These are phyloP conservation scores for Byssochlamys sp. DNA, from an alignment of 2,329 filamentous ascomycete genomes.

Conservation along the genomic window DNA sequence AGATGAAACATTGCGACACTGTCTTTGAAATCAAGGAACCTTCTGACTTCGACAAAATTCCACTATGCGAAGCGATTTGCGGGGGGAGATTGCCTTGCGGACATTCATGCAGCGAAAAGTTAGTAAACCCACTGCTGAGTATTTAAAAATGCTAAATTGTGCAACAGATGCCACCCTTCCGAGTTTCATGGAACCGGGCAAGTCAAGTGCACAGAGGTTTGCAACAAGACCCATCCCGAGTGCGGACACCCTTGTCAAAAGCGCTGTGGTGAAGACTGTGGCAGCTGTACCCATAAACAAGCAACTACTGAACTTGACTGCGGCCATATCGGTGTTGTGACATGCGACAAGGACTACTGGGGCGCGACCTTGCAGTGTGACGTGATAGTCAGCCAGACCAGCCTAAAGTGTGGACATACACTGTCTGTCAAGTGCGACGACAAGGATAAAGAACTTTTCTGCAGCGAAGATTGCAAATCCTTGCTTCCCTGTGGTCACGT, in stretches of 20 bases:
- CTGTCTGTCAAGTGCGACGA: conserved; percentile 9
- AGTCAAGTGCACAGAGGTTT: conserved; percentile 10
- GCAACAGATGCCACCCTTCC: conserved; percentile 11
- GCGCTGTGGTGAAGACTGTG: conserved; percentile 12
- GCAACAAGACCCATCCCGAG: conserved; percentile 5
- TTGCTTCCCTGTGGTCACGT: conserved; percentile 7
- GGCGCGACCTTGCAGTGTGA: conserved; percentile 8
- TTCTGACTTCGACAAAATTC: conserved; percentile 13
- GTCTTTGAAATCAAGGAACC: conserved; percentile 8
- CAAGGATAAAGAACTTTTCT: conserved; percentile 2
- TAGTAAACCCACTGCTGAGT: background rate
- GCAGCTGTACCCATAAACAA: conserved; percentile 5
- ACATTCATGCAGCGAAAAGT: conserved; percentile 10
- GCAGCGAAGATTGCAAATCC: conserved; percentile 5
- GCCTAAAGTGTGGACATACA: conserved; percentile 11
- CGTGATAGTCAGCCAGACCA: conserved; percentile 2
- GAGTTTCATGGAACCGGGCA: conserved; percentile 8
- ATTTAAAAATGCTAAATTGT: background rate
- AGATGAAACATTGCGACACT: conserved; percentile 8
- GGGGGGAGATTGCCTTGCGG: conserved; percentile 15
- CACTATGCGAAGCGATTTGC: conserved; percentile 13
- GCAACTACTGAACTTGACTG: conserved; percentile 9
- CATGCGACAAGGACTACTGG: conserved; percentile 7
- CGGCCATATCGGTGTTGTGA: conserved; percentile 8
- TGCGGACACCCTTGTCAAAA: conserved; percentile 13